phyloP scores from a whole-genome alignment of 176 grass and related monocot species.

The Carex cristatella region DNA sequence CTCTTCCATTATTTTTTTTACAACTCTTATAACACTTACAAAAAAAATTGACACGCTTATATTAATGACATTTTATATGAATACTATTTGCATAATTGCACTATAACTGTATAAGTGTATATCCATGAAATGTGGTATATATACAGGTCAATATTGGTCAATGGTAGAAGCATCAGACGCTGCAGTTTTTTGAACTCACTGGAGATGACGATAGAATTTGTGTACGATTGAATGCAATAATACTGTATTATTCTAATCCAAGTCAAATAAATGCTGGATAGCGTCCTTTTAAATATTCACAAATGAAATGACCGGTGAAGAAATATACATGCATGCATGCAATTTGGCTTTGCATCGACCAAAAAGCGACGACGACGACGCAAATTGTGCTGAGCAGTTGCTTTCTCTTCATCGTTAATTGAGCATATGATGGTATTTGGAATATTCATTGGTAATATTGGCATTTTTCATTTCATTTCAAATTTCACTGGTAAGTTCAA shows the following conservation, averaged over 20 bases:
- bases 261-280: slow-evolving; percentile 6
- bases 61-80: too few relatives aligned
- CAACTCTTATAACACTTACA: too few relatives aligned
- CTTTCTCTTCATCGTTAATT: not conserved
- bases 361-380: not conserved
- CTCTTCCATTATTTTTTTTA: too few relatives aligned
- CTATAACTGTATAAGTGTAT: too few relatives aligned
- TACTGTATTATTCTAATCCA: not conserved
- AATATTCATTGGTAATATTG: not conserved
- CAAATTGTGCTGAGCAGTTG: slow-evolving; percentile 12
- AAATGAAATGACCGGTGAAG: not conserved
- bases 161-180: not conserved
- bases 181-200: not conserved
- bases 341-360: not conserved
- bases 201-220: not conserved
- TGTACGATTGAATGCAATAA: not conserved
- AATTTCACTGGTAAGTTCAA: not conserved
- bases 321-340: not conserved
- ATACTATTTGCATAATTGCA: too few relatives aligned
- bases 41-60: too few relatives aligned
- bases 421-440: slow-evolving; percentile 13
- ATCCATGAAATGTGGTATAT: not conserved
- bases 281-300: not conserved
- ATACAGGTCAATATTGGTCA: not conserved
- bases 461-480: slow-evolving; percentile 4